phyloP scores from a whole-genome alignment of 2,329 filamentous ascomycete species.

The Diplocarpon mali region DNA sequence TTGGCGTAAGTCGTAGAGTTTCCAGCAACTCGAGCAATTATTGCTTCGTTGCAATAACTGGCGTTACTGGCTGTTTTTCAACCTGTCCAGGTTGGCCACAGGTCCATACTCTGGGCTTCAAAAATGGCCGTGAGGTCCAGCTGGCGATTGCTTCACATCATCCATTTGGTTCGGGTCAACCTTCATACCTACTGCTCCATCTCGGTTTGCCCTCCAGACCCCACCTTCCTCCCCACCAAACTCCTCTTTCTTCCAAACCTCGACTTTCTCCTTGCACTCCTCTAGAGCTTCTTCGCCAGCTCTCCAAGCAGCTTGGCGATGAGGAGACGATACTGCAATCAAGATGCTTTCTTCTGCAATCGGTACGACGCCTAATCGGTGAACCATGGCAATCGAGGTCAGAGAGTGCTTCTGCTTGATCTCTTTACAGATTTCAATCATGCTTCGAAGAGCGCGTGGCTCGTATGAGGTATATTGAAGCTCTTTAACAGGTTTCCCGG shows the following conservation, averaged over 20 bases:
- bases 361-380: constrained; percentile 75
- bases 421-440: constrained; percentile 50
- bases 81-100: too few relatives aligned
- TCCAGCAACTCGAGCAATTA: too few relatives aligned
- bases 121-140: too few relatives aligned
- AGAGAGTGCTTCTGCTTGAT: constrained; percentile 52
- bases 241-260: constrained; percentile 91
- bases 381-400: constrained; percentile 65
- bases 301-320: constrained; percentile 75
- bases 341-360: constrained; percentile 90
- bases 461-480: constrained; percentile 68
- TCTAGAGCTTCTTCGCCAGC: constrained; percentile 87
- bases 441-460: constrained; percentile 56
- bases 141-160: too few relatives aligned
- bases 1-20: too few relatives aligned
- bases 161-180: background rate
- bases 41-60: too few relatives aligned
- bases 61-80: too few relatives aligned
- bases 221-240: constrained; percentile 65
- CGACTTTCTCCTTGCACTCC: constrained; percentile 72
- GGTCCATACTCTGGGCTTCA: too few relatives aligned
- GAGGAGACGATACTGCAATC: constrained; percentile 74
- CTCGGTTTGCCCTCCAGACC: constrained; percentile 80
- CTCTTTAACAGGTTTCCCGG: constrained; percentile 57
- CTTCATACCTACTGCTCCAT: constrained; percentile 39